Conservation (phyloP, 1,284 basidiomycete genomes). For the Leucocoprinus gongylophorus region DNA sequence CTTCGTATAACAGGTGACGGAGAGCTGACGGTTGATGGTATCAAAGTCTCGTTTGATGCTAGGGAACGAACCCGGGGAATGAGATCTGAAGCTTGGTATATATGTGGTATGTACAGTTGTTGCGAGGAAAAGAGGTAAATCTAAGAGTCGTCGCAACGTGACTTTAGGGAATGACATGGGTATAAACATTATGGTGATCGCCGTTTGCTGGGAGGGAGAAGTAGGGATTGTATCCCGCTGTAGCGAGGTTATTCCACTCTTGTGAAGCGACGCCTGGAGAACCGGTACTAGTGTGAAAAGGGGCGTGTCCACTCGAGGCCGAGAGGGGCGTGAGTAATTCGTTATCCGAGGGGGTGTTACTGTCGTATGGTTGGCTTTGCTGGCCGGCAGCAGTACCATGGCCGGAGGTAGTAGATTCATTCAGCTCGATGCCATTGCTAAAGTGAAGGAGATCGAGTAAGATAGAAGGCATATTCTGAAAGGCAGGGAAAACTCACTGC, state of each 20-base stretch:
- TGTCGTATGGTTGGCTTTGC: slow-evolving; percentile 32
- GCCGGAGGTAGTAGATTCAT: slow-evolving; percentile 3
- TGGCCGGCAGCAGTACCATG: slow-evolving; percentile 6
- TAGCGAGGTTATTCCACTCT: slow-evolving; percentile 54
- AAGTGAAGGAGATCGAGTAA: slow-evolving; percentile 14
- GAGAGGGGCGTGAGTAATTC: slow-evolving; percentile 66
- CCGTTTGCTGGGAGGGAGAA: slow-evolving; percentile 43
- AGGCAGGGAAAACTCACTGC: slow-evolving; percentile 44
- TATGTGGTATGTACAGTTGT: not conserved
- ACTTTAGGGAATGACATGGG: slow-evolving; percentile 44
- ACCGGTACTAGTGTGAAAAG: slow-evolving; percentile 35
- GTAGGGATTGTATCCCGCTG: slow-evolving; percentile 58
- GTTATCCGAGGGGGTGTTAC: slow-evolving; percentile 48
- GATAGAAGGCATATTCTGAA: slow-evolving; percentile 6
- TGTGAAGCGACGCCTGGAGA: slow-evolving; percentile 43
- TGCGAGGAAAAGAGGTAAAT: slow-evolving; percentile 1
- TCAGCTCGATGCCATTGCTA: slow-evolving; percentile 28
- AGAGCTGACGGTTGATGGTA: slow-evolving; percentile 11
- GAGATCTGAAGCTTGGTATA: slow-evolving; percentile 11
- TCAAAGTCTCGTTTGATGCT: slow-evolving; percentile 4
- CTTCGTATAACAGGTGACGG: slow-evolving; percentile 2
- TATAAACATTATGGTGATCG: slow-evolving; percentile 46
- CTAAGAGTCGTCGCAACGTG: not conserved
- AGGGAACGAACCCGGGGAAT: slow-evolving; percentile 9
- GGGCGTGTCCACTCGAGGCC: slow-evolving; percentile 48